Evolutionary conservation across 495 filamentous ascomycete species (phyloP), one percentile per base, ranked within the genome.

Genomic region (Hypoxylon trugodes): DNA sequence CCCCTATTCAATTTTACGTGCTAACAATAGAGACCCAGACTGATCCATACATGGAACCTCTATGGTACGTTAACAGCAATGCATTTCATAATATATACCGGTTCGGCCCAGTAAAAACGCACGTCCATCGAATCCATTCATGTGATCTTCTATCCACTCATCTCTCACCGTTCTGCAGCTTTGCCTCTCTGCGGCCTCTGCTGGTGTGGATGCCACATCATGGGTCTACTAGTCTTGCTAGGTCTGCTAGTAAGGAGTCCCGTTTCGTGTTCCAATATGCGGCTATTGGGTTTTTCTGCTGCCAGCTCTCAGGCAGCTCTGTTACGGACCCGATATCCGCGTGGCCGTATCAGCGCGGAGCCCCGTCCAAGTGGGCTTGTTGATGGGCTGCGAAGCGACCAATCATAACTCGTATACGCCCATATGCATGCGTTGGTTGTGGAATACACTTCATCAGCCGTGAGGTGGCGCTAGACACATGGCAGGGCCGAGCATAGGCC

Each of bases 241-340:
- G 45, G 45, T 48, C 33, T 28, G 22, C 33, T 16, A 48, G 45
- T 25, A 25, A 48, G 45, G 33, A 48, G 45, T 21, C 45, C 26
- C 33, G 33, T 28, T 32, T 48, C 8, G n/a, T n/a, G 28, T 10
- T 10, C 26, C 18, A 4, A 4, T 12, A 19, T 3, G 15, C n/a
- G 15, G 45, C 26, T 22, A 48, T 48, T 48, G 50, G n/a, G 26
- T 55, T 55, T 48, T 49, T 40, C 33, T 24, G 24, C 35, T 24
- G 59, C 43, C 59, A 54, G 43, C 51, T 48, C 51, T 42, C 37
- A 43, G 26, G 18, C 25, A n/a, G 24, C 37, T 48, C 36, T 36
- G 50, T 56, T 42, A 47, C 21, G 33, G 43, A 42, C 26, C 42
- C 30, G 12, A 33, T 16, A 18, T 47, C 48, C 58, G 41, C 47